Evolutionary conservation across 345 rosid genomes (phyloP), one percentile per base, ranked within the genome.

Genomic region (Ceriops decandra): DNA sequence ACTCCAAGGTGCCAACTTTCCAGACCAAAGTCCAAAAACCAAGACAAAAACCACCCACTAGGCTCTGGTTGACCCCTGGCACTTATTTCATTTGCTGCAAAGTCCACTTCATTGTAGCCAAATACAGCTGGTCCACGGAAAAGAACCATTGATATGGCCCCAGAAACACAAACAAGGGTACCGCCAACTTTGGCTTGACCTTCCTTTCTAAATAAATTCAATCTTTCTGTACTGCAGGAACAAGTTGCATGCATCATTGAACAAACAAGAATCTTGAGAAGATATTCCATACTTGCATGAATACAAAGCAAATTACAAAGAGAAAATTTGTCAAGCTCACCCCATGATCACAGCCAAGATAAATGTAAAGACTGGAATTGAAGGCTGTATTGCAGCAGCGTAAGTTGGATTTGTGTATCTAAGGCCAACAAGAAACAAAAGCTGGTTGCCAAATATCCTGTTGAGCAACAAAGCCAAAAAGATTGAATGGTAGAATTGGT

Each of bases 391-490:
- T 46, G 97, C 97, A 77, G 99, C 97, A 73, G 99, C 99, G 71
- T 89, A 89, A 60, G 97, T 89, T 67, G 99, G 99, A 91, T 87
- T 95, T 67, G 97, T 95, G 83, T 91, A 90, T 77, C 87, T 84
- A 71, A 95, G 92, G 82, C 99, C 99, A 68, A 95, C 66, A 65
- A 95, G 95, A 87, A 95, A 95, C 58, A 95, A 70, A 68, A 95
- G 88, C 81, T 95, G 99, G 83, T 95, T 95, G 69, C 97, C 99
- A 77, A 95, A 95, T 69, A 95, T 87, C 90, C 99, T 95, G 80
- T 77, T 58, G 60, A 67, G 54, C 71, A 67, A 63, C 57, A 71
- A 66, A 64, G 52, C 56, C 53, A 22, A 33, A 62, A 35, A 65
- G 67, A 68, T 56, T 63, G 7, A 28, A 57, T 28, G 54, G 16